Conservation (phyloP, 805 yeast genomes). For the Candida tammaniensis region DNA sequence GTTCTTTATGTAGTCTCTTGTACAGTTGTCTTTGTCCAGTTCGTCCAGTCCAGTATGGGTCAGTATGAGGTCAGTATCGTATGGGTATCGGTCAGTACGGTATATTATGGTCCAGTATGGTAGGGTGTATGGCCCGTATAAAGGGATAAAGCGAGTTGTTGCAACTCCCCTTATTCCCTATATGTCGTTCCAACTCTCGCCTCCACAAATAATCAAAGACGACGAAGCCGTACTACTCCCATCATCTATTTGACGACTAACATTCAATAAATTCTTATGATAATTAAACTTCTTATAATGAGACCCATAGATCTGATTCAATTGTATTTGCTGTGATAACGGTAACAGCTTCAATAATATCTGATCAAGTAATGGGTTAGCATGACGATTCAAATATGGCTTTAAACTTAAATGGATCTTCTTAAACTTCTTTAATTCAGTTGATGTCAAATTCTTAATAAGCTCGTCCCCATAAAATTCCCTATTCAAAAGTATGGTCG, state of each 20-base stretch:
- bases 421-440: slow-evolving; percentile 24
- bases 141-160: too few relatives aligned
- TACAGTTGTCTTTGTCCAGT: too few relatives aligned
- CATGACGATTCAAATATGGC: slow-evolving; percentile 11
- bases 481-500: slow-evolving; percentile 11
- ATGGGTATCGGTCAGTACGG: too few relatives aligned
- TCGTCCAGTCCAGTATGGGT: too few relatives aligned
- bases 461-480: slow-evolving; percentile 32
- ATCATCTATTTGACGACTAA: slow-evolving; percentile 9
- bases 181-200: slow-evolving; percentile 12
- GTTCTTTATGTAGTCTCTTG: too few relatives aligned
- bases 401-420: slow-evolving; percentile 17
- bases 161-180: background rate
- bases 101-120: too few relatives aligned
- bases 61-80: too few relatives aligned
- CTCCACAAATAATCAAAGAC: slow-evolving; percentile 21
- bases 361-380: slow-evolving; percentile 14
- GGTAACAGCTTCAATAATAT: slow-evolving; percentile 13
- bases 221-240: slow-evolving; percentile 16
- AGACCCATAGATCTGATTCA: background rate
- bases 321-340: slow-evolving; percentile 4
- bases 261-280: slow-evolving; percentile 13
- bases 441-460: slow-evolving; percentile 19
- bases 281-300: slow-evolving; percentile 8
- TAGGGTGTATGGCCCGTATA: too few relatives aligned